Evolutionary conservation across 805 yeast genomes (phyloP).

Genomic region (Candida koratica): DNA sequence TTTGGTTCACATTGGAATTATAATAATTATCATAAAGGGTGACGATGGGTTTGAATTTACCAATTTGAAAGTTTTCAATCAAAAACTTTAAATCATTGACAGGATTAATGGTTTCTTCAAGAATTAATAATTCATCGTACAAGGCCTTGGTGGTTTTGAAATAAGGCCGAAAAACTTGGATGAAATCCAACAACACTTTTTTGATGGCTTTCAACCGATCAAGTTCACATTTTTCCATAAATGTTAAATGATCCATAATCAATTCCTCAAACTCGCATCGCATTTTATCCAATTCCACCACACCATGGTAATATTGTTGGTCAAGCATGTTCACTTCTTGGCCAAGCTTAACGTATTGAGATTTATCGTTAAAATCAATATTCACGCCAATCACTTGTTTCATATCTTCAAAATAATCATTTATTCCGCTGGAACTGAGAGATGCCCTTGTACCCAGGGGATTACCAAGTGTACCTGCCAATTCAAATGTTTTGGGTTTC

Average conservation of each 20-base stretch:
- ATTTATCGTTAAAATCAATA: conserved; percentile 47
- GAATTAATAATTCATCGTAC: conserved; percentile 57
- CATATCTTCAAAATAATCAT: conserved; percentile 40
- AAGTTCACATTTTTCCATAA: conserved; percentile 78
- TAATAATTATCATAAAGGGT: conserved; percentile 76
- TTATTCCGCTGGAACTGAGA: conserved; percentile 9
- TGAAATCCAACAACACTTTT: conserved; percentile 68
- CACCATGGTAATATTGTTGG: conserved; percentile 39
- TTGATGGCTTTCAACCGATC: conserved; percentile 75
- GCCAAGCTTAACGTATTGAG: conserved; percentile 47
- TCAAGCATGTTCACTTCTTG: conserved; percentile 61
- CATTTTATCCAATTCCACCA: conserved; percentile 55
- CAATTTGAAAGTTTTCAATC: conserved; percentile 67
- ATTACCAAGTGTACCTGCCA: too few species aligned
- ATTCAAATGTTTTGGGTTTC: conserved; percentile 64
- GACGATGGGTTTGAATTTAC: conserved; percentile 69
- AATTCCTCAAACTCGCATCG: conserved; percentile 74
- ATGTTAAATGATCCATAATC: conserved; percentile 65
- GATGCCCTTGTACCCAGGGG: too few species aligned
- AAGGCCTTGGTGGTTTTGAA: conserved; percentile 54
- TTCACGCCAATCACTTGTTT: conserved; percentile 44
- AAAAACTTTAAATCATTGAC: conserved; percentile 61
- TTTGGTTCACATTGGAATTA: conserved; percentile 60
- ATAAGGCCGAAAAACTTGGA: conserved; percentile 61
- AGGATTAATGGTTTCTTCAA: conserved; percentile 72